phyloP scores from a whole-genome alignment of 306 rosid species.

The Luffa acutangula region DNA sequence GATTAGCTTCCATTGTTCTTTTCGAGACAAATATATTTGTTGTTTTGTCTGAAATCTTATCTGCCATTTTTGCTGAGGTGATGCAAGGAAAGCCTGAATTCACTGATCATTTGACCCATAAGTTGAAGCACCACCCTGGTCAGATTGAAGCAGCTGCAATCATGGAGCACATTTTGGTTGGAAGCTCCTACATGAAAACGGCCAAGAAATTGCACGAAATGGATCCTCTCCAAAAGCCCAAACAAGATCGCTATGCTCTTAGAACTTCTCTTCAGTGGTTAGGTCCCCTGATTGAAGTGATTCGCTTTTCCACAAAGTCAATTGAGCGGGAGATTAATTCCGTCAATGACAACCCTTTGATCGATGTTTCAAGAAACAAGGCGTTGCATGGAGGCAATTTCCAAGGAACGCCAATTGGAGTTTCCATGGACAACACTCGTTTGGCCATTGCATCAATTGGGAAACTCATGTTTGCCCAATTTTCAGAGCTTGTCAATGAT shows the following conservation, averaged over 20 bases:
- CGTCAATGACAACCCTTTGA: not conserved
- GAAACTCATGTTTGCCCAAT: not conserved
- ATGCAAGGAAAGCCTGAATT: not conserved
- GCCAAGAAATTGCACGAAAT: not conserved
- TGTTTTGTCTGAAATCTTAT: not conserved
- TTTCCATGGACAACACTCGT: not conserved
- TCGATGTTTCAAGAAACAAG: not conserved
- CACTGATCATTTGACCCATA: not conserved
- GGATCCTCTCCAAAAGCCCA: not conserved
- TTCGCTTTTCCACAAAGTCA: not conserved
- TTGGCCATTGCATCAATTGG: not conserved
- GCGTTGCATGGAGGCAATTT: not conserved
- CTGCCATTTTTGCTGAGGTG: not conserved
- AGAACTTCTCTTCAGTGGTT: not conserved
- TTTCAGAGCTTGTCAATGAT: not conserved
- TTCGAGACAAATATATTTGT: not conserved
- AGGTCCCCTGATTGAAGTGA: not conserved
- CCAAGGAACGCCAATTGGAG: not conserved
- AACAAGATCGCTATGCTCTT: not conserved
- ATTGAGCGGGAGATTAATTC: not conserved
- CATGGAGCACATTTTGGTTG: not conserved
- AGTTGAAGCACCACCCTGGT: not conserved
- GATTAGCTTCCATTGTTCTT: not conserved
- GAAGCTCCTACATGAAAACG: not conserved
- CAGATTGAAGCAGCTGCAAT: not conserved